Evolutionary conservation across 148 eudicot species (phyloP).

Genomic region (Salicornia ramosissima): DNA sequence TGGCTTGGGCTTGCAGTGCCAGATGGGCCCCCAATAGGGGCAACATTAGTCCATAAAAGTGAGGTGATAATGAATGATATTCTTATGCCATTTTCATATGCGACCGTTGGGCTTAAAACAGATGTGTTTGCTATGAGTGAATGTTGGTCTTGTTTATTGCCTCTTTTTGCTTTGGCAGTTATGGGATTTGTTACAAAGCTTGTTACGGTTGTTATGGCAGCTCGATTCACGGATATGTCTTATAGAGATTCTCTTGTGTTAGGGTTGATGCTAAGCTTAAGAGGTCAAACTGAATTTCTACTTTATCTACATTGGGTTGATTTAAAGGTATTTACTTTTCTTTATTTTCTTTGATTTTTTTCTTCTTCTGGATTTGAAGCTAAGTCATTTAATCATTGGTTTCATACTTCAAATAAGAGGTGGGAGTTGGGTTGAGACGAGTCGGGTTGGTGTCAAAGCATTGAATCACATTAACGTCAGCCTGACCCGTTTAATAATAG

Average conservation of each 20-base stretch:
- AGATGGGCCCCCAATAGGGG: slow-evolving; percentile 73
- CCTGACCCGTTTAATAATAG: no score
- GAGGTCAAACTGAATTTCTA: slow-evolving; percentile 38
- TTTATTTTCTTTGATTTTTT: no score
- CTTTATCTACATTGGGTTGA: not conserved
- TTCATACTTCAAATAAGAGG: no score
- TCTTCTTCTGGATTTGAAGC: no score
- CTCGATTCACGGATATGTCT: slow-evolving; percentile 46
- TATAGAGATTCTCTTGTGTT: slow-evolving; percentile 53
- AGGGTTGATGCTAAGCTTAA: slow-evolving; percentile 60
- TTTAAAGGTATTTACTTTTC: slow-evolving; percentile 11
- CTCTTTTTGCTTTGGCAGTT: slow-evolving; percentile 39
- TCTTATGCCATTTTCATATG: slow-evolving; percentile 63
- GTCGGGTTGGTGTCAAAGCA: no score
- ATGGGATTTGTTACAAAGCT: slow-evolving; percentile 44
- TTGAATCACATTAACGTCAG: no score
- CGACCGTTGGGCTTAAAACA: slow-evolving; percentile 49
- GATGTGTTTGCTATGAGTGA: slow-evolving; percentile 39
- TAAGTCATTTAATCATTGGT: no score
- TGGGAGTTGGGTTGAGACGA: no score
- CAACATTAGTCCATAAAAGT: slow-evolving; percentile 53
- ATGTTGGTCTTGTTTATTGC: slow-evolving; percentile 48
- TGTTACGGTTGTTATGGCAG: slow-evolving; percentile 30
- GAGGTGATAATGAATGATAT: slow-evolving; percentile 50
- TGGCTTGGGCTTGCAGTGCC: slow-evolving; percentile 90